Percentiles rank a stretch among this genome's conserved stretches.
Conservation (phyloP, 2,329 filamentous ascomycete genomes). For the Xylariaceae sp. region DNA sequence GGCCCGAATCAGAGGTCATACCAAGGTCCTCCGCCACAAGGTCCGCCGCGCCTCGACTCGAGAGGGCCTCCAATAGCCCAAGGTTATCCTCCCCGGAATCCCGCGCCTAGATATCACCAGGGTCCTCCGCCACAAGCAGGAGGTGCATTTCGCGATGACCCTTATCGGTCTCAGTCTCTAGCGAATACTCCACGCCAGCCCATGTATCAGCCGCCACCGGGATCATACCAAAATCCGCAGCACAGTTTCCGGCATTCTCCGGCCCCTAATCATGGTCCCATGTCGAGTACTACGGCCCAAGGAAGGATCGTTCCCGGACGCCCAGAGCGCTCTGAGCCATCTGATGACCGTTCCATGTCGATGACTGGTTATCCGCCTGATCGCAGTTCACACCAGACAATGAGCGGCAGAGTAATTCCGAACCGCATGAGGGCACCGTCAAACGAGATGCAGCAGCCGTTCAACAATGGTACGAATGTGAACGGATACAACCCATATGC, state of each 20-base stretch:
- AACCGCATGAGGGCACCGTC: constrained; percentile 55
- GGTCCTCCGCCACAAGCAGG: constrained; percentile 46
- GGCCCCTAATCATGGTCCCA: constrained; percentile 61
- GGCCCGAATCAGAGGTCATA: constrained; percentile 63
- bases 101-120: constrained; percentile 60
- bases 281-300: constrained; percentile 82
- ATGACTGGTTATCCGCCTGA: constrained; percentile 82
- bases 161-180: constrained; percentile 90
- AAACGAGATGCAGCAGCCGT: constrained; percentile 35
- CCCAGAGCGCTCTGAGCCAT: constrained; percentile 38
- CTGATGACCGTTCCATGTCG: constrained; percentile 89
- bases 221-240: constrained; percentile 62
- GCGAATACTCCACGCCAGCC: constrained; percentile 72
- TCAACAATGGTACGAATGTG: constrained; percentile 25
- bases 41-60: constrained; percentile 61
- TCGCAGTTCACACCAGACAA: constrained; percentile 80
- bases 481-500: constrained; percentile 38
- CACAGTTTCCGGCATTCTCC: constrained; percentile 77
- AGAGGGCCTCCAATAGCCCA: constrained; percentile 48
- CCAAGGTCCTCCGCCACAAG: constrained; percentile 56
- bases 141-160: constrained; percentile 77
- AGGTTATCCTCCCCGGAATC: constrained; percentile 43
- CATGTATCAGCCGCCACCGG: constrained; percentile 64
- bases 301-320: constrained; percentile 88
- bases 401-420: constrained; percentile 89